A percentile compares a stretch with the other conserved stretches of the same genome.
Conservation (phyloP, 1,284 basidiomycete genomes). For the Boletus smithii region DNA sequence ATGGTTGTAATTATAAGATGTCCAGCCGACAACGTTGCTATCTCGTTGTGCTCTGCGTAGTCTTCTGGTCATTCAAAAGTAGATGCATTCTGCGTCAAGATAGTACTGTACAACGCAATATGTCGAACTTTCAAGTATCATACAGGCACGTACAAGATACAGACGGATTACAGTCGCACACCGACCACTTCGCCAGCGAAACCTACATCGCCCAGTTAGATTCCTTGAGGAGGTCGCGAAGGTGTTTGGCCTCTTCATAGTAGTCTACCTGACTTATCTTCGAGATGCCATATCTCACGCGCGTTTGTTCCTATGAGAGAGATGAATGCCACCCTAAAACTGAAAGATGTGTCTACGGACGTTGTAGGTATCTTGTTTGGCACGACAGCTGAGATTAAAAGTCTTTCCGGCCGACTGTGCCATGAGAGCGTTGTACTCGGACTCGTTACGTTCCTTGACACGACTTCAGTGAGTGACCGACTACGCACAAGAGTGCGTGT, state of each 20-base stretch:
- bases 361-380: conserved; percentile 85
- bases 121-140: neutral
- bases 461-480: neutral
- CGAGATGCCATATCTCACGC: conserved; percentile 80
- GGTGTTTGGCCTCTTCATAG: conserved; percentile 60
- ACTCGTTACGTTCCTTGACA: conserved; percentile 62
- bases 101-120: neutral
- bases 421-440: conserved; percentile 60
- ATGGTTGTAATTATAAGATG: no score
- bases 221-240: conserved; percentile 52
- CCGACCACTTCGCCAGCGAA: neutral
- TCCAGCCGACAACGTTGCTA: neutral
- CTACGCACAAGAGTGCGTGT: neutral
- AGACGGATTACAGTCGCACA: neutral
- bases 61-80: neutral
- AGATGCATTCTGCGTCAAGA: neutral
- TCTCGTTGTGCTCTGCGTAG: neutral
- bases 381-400: conserved; percentile 85
- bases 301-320: conserved; percentile 60
- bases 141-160: conserved; percentile 6
- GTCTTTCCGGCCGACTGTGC: conserved; percentile 65
- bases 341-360: conserved; percentile 42
- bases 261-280: conserved; percentile 69
- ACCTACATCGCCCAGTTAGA: conserved; percentile 38
- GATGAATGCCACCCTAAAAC: conserved; percentile 1